Conservation (phyloP, 306 rosid genomes). For the Astragalus membranaceus region DNA sequence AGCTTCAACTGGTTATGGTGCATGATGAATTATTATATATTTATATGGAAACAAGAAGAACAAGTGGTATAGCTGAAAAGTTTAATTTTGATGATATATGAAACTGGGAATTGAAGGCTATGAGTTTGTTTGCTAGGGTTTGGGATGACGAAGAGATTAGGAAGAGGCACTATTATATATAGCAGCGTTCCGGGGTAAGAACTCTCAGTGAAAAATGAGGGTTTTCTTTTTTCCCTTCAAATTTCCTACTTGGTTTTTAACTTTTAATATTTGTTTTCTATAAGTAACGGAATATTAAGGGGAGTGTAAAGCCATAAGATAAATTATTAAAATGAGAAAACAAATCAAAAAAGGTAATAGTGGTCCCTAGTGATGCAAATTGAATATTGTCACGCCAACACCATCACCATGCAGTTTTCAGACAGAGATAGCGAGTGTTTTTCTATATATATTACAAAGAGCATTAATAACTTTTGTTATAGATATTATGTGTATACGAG, state of each 20-base stretch:
- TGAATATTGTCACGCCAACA: conserved; percentile 95
- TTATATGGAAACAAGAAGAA: neutral
- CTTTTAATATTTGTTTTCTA: conserved; percentile 28
- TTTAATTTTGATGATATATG: neutral
- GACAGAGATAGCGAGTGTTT: conserved; percentile 54
- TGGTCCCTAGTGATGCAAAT: conserved; percentile 77
- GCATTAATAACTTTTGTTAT: conserved; percentile 57
- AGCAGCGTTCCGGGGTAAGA: conserved; percentile 20
- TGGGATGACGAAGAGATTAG: conserved; percentile 40
- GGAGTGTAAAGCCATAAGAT: conserved; percentile 5
- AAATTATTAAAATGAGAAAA: conserved; percentile 23
- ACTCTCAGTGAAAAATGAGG: neutral
- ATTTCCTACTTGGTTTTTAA: neutral
- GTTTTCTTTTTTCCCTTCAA: neutral
- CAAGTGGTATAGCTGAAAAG: neutral
- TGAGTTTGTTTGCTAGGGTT: conserved; percentile 60
- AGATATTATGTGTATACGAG: conserved; percentile 29
- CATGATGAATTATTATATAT: conserved; percentile 18
- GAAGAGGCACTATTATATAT: conserved; percentile 44
- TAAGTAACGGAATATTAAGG: conserved; percentile 32
- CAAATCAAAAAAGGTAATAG: conserved; percentile 31
- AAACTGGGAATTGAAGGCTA: neutral
- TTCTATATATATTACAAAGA: conserved; percentile 38
- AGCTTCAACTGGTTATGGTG: conserved; percentile 85
- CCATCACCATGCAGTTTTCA: conserved; percentile 74